Evolutionary conservation across 164 flowering plant species (phyloP).

Genomic region (Vitis cinerea): DNA sequence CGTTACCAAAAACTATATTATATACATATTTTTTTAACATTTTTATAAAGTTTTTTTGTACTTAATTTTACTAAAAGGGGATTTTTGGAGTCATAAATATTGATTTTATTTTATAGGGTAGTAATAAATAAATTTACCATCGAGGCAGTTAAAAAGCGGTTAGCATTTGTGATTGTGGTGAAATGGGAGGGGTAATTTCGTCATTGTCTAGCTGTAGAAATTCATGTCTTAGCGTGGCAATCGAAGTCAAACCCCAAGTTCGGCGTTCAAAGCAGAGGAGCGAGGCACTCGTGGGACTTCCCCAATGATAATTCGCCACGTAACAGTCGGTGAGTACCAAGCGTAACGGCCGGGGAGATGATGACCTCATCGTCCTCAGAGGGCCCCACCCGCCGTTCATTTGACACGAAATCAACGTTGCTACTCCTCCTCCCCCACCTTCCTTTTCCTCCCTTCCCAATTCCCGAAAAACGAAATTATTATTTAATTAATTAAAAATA

Average conservation of each 20-base stretch:
- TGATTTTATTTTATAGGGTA: neutral
- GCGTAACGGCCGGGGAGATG: conserved; percentile 43
- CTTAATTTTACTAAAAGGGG: too few species aligned
- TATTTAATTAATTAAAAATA: neutral
- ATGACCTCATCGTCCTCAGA: conserved; percentile 25
- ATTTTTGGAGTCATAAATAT: too few species aligned
- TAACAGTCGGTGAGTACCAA: conserved; percentile 23
- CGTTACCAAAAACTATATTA: too few species aligned
- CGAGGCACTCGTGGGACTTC: conserved; percentile 5
- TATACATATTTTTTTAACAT: too few species aligned
- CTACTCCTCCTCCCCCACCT: too few species aligned
- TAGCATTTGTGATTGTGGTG: too few species aligned
- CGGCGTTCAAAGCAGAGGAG: conserved; percentile 35
- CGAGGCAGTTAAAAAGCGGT: too few species aligned
- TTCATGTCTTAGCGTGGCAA: neutral
- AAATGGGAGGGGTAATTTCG: too few species aligned
- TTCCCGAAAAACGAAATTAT: too few species aligned
- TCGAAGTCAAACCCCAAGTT: conserved; percentile 26
- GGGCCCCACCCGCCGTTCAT: conserved; percentile 43
- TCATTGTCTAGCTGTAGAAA: too few species aligned
- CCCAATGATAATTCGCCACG: conserved; percentile 22
- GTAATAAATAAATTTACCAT: too few species aligned
- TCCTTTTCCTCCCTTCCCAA: too few species aligned
- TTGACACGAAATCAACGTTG: conserved; percentile 20
- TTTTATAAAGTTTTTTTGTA: neutral